A percentile compares a stretch with the other conserved stretches of the same genome.
These are phyloP conservation scores for Dactylellina sp. DNA, from an alignment of 2,329 filamentous ascomycete species.

Conservation along the genomic window DNA sequence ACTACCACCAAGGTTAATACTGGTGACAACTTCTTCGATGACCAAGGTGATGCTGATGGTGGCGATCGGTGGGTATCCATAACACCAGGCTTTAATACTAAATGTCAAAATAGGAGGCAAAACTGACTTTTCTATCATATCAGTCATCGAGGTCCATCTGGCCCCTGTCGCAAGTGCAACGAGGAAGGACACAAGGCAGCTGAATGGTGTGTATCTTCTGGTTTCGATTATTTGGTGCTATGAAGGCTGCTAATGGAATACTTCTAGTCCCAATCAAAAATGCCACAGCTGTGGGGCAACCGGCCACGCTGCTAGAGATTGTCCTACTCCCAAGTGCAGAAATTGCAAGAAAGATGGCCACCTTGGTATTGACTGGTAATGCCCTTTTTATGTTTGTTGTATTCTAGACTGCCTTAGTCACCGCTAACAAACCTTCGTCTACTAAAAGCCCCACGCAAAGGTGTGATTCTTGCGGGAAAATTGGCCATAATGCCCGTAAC, in stretches of 20 bases:
- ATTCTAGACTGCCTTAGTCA: neutral
- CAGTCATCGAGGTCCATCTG: conserved; percentile 12
- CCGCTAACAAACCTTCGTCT: neutral
- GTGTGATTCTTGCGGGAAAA: conserved; percentile 33
- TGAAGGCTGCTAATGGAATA: conserved; percentile 6
- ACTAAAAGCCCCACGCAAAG: conserved; percentile 33
- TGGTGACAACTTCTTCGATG: conserved; percentile 36
- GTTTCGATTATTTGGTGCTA: too few relatives aligned
- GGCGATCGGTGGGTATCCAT: conserved; percentile 33
- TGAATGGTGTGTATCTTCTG: too few relatives aligned
- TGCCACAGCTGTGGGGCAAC: conserved; percentile 27
- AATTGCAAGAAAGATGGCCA: conserved; percentile 63
- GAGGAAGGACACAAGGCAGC: conserved; percentile 70
- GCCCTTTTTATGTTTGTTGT: conserved; percentile 24
- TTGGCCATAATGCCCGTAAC: conserved; percentile 34
- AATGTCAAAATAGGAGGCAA: neutral
- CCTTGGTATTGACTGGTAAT: conserved; percentile 61
- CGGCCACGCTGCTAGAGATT: conserved; percentile 34
- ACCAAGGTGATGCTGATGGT: conserved; percentile 45
- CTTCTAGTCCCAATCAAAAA: conserved; percentile 28
- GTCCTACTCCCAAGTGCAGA: conserved; percentile 41
- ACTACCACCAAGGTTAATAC: conserved; percentile 20
- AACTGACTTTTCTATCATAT: neutral
- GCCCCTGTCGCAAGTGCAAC: conserved; percentile 72
- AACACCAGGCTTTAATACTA: neutral